These are phyloP conservation scores for Apiotrichum domesticum DNA, from an alignment of 1,284 basidiomycete species.

Conservation along the genomic window DNA sequence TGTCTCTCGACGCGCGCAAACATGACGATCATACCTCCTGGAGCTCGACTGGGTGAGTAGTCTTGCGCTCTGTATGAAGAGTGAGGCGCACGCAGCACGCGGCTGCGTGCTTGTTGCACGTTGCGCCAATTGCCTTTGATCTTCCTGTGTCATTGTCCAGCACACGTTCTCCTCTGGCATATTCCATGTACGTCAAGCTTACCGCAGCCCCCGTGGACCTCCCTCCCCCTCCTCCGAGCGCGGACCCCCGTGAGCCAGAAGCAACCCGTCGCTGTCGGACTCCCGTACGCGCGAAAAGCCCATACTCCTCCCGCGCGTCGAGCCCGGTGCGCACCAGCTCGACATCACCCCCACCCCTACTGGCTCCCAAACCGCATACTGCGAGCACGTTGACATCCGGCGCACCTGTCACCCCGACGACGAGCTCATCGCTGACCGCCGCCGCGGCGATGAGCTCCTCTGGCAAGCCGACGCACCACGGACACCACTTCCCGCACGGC, in stretches of 20 bases:
- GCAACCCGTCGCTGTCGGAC: slow-evolving; percentile 29
- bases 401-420: background rate
- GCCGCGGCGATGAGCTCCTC: background rate
- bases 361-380: slow-evolving; percentile 13
- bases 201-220: slow-evolving; percentile 36
- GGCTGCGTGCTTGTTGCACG: too few relatives aligned
- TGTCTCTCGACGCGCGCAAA: too few relatives aligned
- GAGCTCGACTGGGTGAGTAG: slow-evolving; percentile 39
- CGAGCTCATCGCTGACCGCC: background rate
- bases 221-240: slow-evolving; percentile 39
- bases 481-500: slow-evolving; percentile 3
- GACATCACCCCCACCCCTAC: slow-evolving; percentile 14
- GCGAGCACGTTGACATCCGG: background rate
- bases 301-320: slow-evolving; percentile 28
- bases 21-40: slow-evolving; percentile 36
- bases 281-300: slow-evolving; percentile 32
- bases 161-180: too few relatives aligned
- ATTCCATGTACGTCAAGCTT: background rate
- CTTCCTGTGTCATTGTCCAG: too few relatives aligned
- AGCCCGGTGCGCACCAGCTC: slow-evolving; percentile 22
- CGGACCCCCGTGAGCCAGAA: slow-evolving; percentile 43
- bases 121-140: too few relatives aligned
- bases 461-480: background rate
- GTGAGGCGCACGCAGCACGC: background rate
- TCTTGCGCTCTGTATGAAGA: background rate